These are phyloP conservation scores for Lactarius deliciosus DNA, from an alignment of 768 basidiomycete species.

Conservation along the genomic window DNA sequence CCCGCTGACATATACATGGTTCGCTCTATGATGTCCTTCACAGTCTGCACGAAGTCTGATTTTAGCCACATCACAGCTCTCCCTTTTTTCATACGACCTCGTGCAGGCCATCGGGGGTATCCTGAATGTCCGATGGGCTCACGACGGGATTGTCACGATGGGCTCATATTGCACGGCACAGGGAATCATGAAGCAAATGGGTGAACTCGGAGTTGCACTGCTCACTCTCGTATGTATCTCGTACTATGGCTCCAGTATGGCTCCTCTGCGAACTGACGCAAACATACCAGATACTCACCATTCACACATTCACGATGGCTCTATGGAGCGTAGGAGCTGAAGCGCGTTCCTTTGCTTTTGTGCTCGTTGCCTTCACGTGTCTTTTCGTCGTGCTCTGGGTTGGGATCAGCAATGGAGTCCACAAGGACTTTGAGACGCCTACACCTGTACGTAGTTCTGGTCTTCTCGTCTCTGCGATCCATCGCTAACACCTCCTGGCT, in stretches of 20 bases:
- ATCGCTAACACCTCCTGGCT: too few relatives aligned
- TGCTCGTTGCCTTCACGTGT: neutral
- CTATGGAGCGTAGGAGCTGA: constrained; percentile 38
- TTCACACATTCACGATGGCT: constrained; percentile 34
- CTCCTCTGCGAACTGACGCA: too few relatives aligned
- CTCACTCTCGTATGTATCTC: constrained; percentile 39
- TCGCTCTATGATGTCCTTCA: neutral
- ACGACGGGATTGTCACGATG: constrained; percentile 35
- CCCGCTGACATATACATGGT: constrained; percentile 47
- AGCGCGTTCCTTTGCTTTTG: constrained; percentile 35
- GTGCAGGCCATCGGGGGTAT: constrained; percentile 41
- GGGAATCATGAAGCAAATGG: constrained; percentile 42
- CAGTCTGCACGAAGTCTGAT: neutral
- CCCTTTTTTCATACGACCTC: constrained; percentile 35
- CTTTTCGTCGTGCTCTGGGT: constrained; percentile 37
- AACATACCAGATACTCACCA: too few relatives aligned
- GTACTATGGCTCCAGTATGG: too few relatives aligned
- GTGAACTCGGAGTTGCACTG: constrained; percentile 44
- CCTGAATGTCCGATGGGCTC: constrained; percentile 41
- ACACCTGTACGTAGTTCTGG: constrained; percentile 34
- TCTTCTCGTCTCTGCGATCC: too few relatives aligned
- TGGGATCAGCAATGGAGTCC: constrained; percentile 34
- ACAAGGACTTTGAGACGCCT: constrained; percentile 35
- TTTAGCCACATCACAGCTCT: constrained; percentile 26
- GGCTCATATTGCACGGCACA: constrained; percentile 41